phyloP scores from a whole-genome alignment of 192 early-diverging fungal genomes.

The Pilobolus umbonatus region DNA sequence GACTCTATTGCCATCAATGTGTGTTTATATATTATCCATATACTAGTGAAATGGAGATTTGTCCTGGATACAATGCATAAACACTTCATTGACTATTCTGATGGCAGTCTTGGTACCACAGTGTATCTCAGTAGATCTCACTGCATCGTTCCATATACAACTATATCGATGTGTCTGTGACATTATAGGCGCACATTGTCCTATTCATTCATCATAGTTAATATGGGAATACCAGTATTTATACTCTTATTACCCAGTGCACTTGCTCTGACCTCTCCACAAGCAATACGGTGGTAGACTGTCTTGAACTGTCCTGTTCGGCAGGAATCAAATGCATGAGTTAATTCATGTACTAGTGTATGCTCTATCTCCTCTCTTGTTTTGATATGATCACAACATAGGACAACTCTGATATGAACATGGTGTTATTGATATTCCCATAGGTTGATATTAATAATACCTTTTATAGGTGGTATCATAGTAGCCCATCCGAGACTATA shows the following conservation, averaged over 20 bases:
- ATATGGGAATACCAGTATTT: no score
- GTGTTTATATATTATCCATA: no score
- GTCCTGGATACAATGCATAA: conserved; percentile 28
- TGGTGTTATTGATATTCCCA: background rate
- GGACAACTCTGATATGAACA: conserved; percentile 22
- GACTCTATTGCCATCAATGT: no score
- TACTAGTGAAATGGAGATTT: conserved; percentile 30
- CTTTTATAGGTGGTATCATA: conserved; percentile 33
- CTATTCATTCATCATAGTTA: conserved; percentile 5
- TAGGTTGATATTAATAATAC: background rate
- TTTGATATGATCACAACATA: conserved; percentile 33
- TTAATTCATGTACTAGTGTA: conserved; percentile 33
- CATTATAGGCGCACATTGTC: conserved; percentile 27
- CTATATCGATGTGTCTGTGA: conserved; percentile 9
- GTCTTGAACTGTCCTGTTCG: conserved; percentile 29
- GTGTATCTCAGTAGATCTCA: conserved; percentile 23
- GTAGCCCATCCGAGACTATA: conserved; percentile 26
- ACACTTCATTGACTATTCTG: conserved; percentile 27
- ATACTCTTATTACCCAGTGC: conserved; percentile 20
- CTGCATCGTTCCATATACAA: conserved; percentile 31
- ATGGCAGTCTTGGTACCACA: conserved; percentile 19
- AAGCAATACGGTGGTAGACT: conserved; percentile 28
- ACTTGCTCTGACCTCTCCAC: conserved; percentile 33
- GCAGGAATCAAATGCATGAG: conserved; percentile 33
- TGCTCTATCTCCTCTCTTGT: conserved; percentile 25